These are phyloP conservation scores for Chlorella ohadii DNA, from an alignment of 139 green algal genomes.

Conservation along the genomic window DNA sequence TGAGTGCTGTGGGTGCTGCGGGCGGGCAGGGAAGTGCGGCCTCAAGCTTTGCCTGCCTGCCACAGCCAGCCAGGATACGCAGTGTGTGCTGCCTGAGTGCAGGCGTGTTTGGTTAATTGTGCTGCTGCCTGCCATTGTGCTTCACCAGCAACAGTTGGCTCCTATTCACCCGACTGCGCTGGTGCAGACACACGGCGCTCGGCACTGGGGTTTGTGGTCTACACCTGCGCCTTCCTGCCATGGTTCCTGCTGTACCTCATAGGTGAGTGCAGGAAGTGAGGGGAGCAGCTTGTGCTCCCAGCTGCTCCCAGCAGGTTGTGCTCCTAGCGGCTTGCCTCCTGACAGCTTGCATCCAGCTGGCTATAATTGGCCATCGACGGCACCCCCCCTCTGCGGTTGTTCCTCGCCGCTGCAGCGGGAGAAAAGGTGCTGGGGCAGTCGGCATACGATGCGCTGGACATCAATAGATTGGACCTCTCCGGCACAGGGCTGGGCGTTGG, in stretches of 20 bases:
- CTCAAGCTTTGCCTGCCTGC: too few relatives aligned
- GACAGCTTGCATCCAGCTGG: neutral
- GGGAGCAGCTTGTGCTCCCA: neutral
- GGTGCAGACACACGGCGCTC: slow-evolving; percentile 64
- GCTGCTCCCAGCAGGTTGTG: slow-evolving; percentile 28
- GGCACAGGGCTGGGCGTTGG: neutral
- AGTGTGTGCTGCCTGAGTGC: too few relatives aligned
- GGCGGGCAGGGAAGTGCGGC: neutral
- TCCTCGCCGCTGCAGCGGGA: neutral
- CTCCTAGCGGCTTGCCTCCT: neutral
- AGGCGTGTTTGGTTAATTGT: too few relatives aligned
- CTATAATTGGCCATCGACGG: neutral
- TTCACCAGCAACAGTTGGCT: too few relatives aligned
- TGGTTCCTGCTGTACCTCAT: slow-evolving; percentile 71
- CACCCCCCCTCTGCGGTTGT: too few relatives aligned
- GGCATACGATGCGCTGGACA: slow-evolving; percentile 10
- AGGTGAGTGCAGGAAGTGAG: slow-evolving; percentile 37
- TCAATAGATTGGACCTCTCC: slow-evolving; percentile 9
- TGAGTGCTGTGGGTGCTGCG: slow-evolving; percentile 30
- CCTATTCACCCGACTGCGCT: too few relatives aligned
- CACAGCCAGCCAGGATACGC: too few relatives aligned
- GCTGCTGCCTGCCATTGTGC: too few relatives aligned
- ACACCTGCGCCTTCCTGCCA: slow-evolving; percentile 51
- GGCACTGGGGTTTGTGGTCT: slow-evolving; percentile 39
- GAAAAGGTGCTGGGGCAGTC: slow-evolving; percentile 16